These are phyloP conservation scores for Phytophthora syringae DNA, from an alignment of 352 stramenopile species.

Conservation along the genomic window DNA sequence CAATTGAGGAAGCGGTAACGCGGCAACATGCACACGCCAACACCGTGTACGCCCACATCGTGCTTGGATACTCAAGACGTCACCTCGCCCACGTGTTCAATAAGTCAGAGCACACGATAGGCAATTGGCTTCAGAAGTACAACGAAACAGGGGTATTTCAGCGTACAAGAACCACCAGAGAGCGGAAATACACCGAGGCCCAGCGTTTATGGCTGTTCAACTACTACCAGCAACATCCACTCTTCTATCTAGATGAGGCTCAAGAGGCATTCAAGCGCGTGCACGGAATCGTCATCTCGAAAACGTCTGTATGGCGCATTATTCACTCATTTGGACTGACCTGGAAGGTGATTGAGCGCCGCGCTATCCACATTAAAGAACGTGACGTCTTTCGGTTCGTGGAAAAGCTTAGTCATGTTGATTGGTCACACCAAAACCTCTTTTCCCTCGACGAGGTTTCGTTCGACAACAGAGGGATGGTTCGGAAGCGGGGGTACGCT, in stretches of 20 bases:
- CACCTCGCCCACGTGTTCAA: slow-evolving; percentile 31
- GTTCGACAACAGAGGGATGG: slow-evolving; percentile 30
- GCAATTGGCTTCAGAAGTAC: slow-evolving; percentile 33
- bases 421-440: slow-evolving; percentile 24
- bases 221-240: slow-evolving; percentile 18
- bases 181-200: slow-evolving; percentile 17
- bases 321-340: slow-evolving; percentile 28
- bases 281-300: slow-evolving; percentile 8
- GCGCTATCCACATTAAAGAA: slow-evolving; percentile 40
- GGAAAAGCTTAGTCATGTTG: slow-evolving; percentile 21
- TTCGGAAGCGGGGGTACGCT: slow-evolving; percentile 26
- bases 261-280: slow-evolving; percentile 15
- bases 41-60: slow-evolving; percentile 30
- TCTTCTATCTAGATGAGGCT: slow-evolving; percentile 32
- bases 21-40: slow-evolving; percentile 19
- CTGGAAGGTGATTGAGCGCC: slow-evolving; percentile 34
- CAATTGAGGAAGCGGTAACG: slow-evolving; percentile 19
- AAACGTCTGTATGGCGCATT: slow-evolving; percentile 14
- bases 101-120: slow-evolving; percentile 29
- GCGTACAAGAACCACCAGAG: neutral
- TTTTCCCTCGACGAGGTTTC: slow-evolving; percentile 39
- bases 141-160: slow-evolving; percentile 22
- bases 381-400: slow-evolving; percentile 33
- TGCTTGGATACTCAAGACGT: slow-evolving; percentile 19
- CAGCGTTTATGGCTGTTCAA: slow-evolving; percentile 20